Evolutionary conservation across 2,329 filamentous ascomycete species (phyloP), one percentile per base, ranked within the genome.

Genomic region (Leptosphaerulina australis): DNA sequence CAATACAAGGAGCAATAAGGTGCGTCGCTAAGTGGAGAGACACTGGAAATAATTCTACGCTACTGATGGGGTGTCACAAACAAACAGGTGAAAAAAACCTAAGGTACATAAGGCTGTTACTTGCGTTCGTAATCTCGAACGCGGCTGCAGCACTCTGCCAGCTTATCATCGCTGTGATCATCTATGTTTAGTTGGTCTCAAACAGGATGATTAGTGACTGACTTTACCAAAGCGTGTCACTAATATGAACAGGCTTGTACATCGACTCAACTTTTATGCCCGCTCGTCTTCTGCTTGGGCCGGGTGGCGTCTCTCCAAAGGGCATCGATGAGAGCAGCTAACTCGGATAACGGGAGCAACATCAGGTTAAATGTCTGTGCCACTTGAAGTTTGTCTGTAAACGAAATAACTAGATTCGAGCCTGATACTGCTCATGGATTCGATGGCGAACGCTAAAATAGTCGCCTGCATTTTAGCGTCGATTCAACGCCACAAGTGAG

Each of bases 241-340:
- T 38, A 38, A 38, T 24, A 28, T 11, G n/a, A 28, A 28, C 7
- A 38, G 22, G 35, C 35, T 28, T 38, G 35, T 28, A 38, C 24
- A 11, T 38, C 9, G 9, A 38, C 35, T 38, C 35, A 38, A 11
- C 35, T 38, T 15, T 15, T 38, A 11, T 38, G 35, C 35, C 35
- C 35, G 11, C 15, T 38, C 9, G 35, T 38, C 22, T 38, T 38
- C 24, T 38, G 35, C 35, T 28, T 38, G 10, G 35, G 35, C 35
- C 35, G 35, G 28, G 35, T 38, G 14, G 35, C 35, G 15, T 18
- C 22, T 28, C 24, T 28, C 35, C 22, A 24, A 38, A 38, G 35
- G 35, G 35, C 18, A 8, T 38, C 14, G 24, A n/a, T 28, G 28
- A 38, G 22, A 20, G 35, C 35, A 38, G 35, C 35, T 38, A 28